Evolutionary conservation across 1,139 yeast genomes (phyloP).

Genomic region (Meyerozyma carpophila): DNA sequence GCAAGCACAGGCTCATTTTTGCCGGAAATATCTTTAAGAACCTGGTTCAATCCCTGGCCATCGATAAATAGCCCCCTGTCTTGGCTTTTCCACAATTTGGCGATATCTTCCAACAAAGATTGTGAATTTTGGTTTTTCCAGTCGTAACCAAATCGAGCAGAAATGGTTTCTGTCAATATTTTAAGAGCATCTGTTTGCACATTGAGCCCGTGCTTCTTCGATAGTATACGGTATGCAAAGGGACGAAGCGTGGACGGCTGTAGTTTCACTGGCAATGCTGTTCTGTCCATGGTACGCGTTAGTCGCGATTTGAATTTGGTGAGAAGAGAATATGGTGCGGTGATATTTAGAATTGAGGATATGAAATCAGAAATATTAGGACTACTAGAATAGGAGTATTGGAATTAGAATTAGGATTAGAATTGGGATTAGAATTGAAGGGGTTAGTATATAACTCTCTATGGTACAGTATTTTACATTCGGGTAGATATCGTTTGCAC

Average conservation of each 20-base stretch:
- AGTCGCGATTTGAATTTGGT: neutral
- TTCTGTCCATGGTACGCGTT: constrained; percentile 1
- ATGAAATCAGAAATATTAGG: too few species aligned
- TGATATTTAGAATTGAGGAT: neutral
- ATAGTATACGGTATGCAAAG: constrained; percentile 78
- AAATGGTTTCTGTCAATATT: constrained; percentile 66
- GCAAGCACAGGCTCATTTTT: constrained; percentile 15
- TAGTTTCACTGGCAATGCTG: constrained; percentile 63
- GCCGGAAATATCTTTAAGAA: constrained; percentile 50
- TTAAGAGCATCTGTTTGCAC: constrained; percentile 80
- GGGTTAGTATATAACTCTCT: too few species aligned
- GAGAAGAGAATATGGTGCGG: neutral
- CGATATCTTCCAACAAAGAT: constrained; percentile 71
- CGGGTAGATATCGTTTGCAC: neutral
- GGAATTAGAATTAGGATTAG: too few species aligned
- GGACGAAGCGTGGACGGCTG: constrained; percentile 85
- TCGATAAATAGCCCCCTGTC: constrained; percentile 84
- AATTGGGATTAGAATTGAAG: too few species aligned
- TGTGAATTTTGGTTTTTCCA: constrained; percentile 76
- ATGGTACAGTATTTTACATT: neutral
- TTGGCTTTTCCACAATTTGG: constrained; percentile 80
- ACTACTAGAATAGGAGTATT: too few species aligned
- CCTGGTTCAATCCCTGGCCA: constrained; percentile 59
- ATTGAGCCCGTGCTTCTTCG: constrained; percentile 89
- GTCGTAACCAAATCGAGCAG: constrained; percentile 73